These are phyloP conservation scores for Ceriops decandra DNA, from an alignment of 345 rosid species.

Conservation along the genomic window DNA sequence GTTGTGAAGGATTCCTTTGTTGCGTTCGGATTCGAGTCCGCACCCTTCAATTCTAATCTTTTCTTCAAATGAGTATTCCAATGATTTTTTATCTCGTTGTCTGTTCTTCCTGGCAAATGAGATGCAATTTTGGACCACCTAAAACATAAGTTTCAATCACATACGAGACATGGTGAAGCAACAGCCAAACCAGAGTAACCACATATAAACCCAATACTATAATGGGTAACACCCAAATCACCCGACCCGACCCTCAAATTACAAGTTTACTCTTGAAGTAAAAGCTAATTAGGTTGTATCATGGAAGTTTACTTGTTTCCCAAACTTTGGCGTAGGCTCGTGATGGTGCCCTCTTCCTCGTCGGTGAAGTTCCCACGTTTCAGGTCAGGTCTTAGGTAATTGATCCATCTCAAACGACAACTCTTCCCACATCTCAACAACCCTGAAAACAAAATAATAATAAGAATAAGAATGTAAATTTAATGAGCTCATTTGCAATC, in stretches of 20 bases:
- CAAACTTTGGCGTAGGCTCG: slow-evolving; percentile 47
- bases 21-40: slow-evolving; percentile 10
- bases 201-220: too few relatives aligned
- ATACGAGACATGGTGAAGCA: too few relatives aligned
- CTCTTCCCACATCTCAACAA: slow-evolving; percentile 85
- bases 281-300: not conserved
- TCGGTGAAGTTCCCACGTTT: slow-evolving; percentile 74
- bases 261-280: not conserved
- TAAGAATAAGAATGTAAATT: not conserved
- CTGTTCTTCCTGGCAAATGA: slow-evolving; percentile 76
- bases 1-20: slow-evolving; percentile 22
- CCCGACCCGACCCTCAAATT: too few relatives aligned
- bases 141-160: slow-evolving; percentile 5
- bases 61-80: slow-evolving; percentile 88
- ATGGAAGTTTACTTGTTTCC: slow-evolving; percentile 66
- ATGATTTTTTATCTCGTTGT: slow-evolving; percentile 87
- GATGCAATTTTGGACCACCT: slow-evolving; percentile 97
- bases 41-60: slow-evolving; percentile 24
- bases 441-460: slow-evolving; percentile 31
- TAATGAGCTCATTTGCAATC: not conserved
- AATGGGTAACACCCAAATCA: too few relatives aligned
- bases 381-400: slow-evolving; percentile 84
- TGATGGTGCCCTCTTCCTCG: slow-evolving; percentile 67
- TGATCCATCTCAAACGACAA: slow-evolving; percentile 88
- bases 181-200: too few relatives aligned